A percentile compares a stretch with the other conserved stretches of the same genome.
Conservation (phyloP, 1,284 basidiomycete genomes). For the Apiotrichum gracile region DNA sequence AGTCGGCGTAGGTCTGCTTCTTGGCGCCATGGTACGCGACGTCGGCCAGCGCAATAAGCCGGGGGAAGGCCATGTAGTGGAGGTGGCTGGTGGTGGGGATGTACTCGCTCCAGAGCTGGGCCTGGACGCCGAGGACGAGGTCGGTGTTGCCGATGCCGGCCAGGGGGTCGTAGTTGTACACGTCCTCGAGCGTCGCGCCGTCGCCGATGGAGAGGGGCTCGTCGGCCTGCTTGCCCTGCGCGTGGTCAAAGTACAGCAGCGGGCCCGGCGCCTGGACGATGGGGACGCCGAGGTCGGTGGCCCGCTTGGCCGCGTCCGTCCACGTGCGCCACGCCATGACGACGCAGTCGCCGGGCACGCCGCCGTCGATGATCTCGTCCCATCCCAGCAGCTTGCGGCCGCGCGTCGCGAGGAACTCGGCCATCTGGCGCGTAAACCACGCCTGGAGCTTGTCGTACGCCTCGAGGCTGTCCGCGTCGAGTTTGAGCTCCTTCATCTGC, state of each 20-base stretch:
- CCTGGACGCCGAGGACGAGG: constrained; percentile 15
- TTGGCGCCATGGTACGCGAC: constrained; percentile 14
- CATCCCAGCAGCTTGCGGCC: constrained; percentile 16
- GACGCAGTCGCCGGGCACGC: constrained; percentile 7
- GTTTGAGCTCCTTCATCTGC: constrained; percentile 8
- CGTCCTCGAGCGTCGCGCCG: constrained; percentile 8
- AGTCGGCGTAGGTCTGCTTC: constrained; percentile 8
- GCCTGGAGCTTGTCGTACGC: constrained; percentile 14
- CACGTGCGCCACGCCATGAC: constrained; percentile 17
- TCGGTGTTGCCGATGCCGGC: constrained; percentile 4
- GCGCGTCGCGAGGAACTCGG: constrained; percentile 1
- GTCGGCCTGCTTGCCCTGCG: constrained; percentile 6
- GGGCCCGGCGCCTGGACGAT: constrained; percentile 12
- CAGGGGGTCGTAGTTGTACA: constrained; percentile 14
- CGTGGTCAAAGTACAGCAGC: constrained; percentile 17
- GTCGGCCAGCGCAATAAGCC: constrained; percentile 16
- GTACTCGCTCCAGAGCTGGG: constrained; percentile 19
- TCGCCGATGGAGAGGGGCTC: constrained; percentile 12
- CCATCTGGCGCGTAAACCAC: constrained; percentile 12
- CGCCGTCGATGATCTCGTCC: constrained; percentile 22
- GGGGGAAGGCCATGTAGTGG: constrained; percentile 20
- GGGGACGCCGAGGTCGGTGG: constrained; percentile 6
- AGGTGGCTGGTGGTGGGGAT: constrained; percentile 10
- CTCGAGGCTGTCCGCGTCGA: not conserved
- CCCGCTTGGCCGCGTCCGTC: constrained; percentile 3